phyloP scores from a whole-genome alignment of 495 filamentous ascomycete species.

The Tuber brumale region DNA sequence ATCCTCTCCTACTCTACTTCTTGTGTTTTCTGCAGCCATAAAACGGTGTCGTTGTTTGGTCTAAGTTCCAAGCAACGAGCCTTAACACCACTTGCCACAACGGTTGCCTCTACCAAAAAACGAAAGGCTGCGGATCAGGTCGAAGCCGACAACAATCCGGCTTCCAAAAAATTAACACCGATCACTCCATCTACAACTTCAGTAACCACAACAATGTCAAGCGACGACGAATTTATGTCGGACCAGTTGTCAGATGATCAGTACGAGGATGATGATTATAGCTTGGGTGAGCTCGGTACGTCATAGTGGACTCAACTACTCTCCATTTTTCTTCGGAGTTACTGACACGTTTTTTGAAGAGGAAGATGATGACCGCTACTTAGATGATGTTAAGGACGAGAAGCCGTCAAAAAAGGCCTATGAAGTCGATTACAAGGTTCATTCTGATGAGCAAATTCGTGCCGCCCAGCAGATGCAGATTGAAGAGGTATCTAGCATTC shows the following conservation, averaged over 20 bases:
- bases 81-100: conserved; percentile 48
- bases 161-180: conserved; percentile 49
- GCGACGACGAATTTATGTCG: conserved; percentile 93
- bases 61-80: conserved; percentile 43
- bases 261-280: conserved; percentile 69
- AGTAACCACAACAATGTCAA: conserved; percentile 72
- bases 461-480: conserved; percentile 75
- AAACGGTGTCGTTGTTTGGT: conserved; percentile 43
- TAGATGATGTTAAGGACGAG: conserved; percentile 73
- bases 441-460: conserved; percentile 71
- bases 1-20: conserved; percentile 10
- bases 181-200: conserved; percentile 55
- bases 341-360: conserved; percentile 30
- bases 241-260: conserved; percentile 64
- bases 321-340: conserved; percentile 55
- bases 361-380: conserved; percentile 64
- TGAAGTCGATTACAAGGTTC: conserved; percentile 78
- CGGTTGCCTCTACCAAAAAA: conserved; percentile 70
- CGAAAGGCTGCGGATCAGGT: conserved; percentile 83
- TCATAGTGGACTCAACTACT: conserved; percentile 28
- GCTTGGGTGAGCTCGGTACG: conserved; percentile 71
- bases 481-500: conserved; percentile 77
- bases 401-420: conserved; percentile 65
- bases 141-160: conserved; percentile 45
- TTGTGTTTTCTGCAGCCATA: conserved; percentile 25